Evolutionary conservation across 805 yeast species (phyloP).

Genomic region (Osmozyma mogii): DNA sequence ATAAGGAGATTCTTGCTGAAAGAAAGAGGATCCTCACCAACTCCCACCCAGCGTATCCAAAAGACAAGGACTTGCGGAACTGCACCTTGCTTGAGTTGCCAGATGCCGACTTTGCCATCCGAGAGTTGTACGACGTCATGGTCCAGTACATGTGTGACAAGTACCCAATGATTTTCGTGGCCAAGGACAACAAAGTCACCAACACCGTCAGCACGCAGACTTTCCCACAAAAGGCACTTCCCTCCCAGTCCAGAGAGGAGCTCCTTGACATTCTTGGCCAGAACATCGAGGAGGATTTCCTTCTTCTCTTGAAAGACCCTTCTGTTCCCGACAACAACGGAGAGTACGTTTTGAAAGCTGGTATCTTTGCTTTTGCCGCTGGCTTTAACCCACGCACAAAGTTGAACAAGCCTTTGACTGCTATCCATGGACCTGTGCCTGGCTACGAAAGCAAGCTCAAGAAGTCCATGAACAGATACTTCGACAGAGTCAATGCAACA

Average conservation of each 20-base stretch:
- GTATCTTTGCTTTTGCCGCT: slow-evolving; percentile 38
- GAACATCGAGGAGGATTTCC: slow-evolving; percentile 35
- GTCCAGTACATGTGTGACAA: slow-evolving; percentile 26
- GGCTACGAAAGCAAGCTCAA: slow-evolving; percentile 33
- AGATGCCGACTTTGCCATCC: slow-evolving; percentile 27
- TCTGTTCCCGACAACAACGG: slow-evolving; percentile 16
- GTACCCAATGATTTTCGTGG: slow-evolving; percentile 37
- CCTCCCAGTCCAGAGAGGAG: slow-evolving; percentile 2
- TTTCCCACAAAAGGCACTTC: too few species aligned
- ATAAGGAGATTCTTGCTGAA: slow-evolving; percentile 17
- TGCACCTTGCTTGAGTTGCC: slow-evolving; percentile 26
- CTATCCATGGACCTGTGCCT: slow-evolving; percentile 35
- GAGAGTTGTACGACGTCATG: slow-evolving; percentile 27
- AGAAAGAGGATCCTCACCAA: slow-evolving; percentile 24
- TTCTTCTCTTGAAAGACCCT: slow-evolving; percentile 30
- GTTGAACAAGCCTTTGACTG: slow-evolving; percentile 29
- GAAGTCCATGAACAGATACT: slow-evolving; percentile 34
- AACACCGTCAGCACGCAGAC: too few species aligned
- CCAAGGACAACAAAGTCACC: too few species aligned
- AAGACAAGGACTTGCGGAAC: slow-evolving; percentile 16
- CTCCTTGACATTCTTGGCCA: slow-evolving; percentile 18
- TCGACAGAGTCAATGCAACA: slow-evolving; percentile 26
- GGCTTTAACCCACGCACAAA: slow-evolving; percentile 34
- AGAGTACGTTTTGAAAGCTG: slow-evolving; percentile 37
- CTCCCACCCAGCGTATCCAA: slow-evolving; percentile 25